Evolutionary conservation across 2,329 filamentous ascomycete genomes (phyloP).

Genomic region (Dactylellina leptospora): DNA sequence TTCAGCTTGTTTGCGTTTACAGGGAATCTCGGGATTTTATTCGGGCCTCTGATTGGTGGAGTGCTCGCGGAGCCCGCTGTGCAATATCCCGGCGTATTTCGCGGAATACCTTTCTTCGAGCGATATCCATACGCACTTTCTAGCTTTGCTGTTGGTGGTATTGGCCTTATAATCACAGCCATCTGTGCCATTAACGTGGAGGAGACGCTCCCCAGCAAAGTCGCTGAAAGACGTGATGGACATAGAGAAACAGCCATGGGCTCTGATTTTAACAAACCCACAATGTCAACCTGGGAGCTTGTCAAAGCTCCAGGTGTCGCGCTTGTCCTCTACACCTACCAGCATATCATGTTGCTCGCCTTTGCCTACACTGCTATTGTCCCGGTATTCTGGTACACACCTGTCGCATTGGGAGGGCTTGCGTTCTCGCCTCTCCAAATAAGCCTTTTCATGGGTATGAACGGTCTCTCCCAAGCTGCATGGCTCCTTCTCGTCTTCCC

Average conservation of each 20-base stretch:
- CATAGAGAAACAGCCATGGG: conserved; percentile 50
- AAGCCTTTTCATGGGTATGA: conserved; percentile 71
- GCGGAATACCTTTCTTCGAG: conserved; percentile 67
- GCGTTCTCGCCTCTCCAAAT: conserved; percentile 72
- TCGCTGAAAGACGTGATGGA: background rate
- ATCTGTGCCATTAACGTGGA: conserved; percentile 68
- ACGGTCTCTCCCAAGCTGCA: conserved; percentile 72
- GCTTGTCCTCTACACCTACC: conserved; percentile 73
- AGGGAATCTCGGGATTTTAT: conserved; percentile 76
- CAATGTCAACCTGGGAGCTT: conserved; percentile 66
- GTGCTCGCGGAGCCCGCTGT: conserved; percentile 72
- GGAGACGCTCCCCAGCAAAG: conserved; percentile 64
- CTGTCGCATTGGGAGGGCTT: conserved; percentile 70
- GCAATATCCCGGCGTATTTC: conserved; percentile 71
- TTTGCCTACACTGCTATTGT: conserved; percentile 76
- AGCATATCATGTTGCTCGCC: conserved; percentile 73
- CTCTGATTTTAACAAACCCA: conserved; percentile 54
- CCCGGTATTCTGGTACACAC: conserved; percentile 75
- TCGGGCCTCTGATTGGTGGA: conserved; percentile 76
- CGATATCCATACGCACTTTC: conserved; percentile 73
- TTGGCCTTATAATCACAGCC: conserved; percentile 67
- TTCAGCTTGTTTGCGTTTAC: conserved; percentile 81
- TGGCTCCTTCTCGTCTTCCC: conserved; percentile 79
- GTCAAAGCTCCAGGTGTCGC: conserved; percentile 71
- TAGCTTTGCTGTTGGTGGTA: conserved; percentile 67